A percentile compares a stretch with the other conserved stretches of the same genome.
phyloP scores from a whole-genome alignment of 306 rosid genomes.

The Citrullus amarus region DNA sequence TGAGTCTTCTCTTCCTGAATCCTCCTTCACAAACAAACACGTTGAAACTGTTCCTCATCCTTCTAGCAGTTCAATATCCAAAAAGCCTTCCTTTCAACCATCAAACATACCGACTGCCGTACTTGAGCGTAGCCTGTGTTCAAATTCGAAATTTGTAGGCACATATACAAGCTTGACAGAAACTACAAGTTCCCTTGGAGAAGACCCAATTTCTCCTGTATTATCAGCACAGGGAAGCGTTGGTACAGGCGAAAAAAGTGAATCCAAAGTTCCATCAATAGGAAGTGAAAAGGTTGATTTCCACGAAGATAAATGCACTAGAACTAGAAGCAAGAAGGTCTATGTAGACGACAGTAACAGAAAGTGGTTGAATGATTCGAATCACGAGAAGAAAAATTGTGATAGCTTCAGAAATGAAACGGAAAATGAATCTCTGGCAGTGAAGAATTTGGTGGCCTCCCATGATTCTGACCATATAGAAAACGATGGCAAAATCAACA shows the following conservation, averaged over 20 bases:
- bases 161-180: conserved; percentile 15
- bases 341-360: conserved; percentile 11
- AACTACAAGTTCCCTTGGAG: conserved; percentile 25
- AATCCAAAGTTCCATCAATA: conserved; percentile 18
- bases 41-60: conserved; percentile 23
- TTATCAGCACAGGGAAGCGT: conserved; percentile 43
- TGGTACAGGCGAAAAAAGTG: conserved; percentile 28
- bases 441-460: conserved; percentile 19
- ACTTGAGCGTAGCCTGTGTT: conserved; percentile 20
- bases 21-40: conserved; percentile 28
- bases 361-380: not conserved
- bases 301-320: conserved; percentile 24
- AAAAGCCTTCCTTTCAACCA: conserved; percentile 26
- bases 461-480: conserved; percentile 22
- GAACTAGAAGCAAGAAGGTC: conserved; percentile 22
- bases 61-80: conserved; percentile 30
- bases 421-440: conserved; percentile 19
- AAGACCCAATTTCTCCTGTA: conserved; percentile 32
- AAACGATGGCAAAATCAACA: conserved; percentile 19
- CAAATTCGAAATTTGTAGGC: conserved; percentile 23
- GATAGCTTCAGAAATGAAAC: conserved; percentile 19
- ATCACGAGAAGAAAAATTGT: conserved; percentile 11
- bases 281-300: conserved; percentile 18
- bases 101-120: conserved; percentile 20
- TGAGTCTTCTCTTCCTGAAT: conserved; percentile 19